These are phyloP conservation scores for Vitis hybrid DNA, from an alignment of 177 flowering plant species.

Conservation along the genomic window DNA sequence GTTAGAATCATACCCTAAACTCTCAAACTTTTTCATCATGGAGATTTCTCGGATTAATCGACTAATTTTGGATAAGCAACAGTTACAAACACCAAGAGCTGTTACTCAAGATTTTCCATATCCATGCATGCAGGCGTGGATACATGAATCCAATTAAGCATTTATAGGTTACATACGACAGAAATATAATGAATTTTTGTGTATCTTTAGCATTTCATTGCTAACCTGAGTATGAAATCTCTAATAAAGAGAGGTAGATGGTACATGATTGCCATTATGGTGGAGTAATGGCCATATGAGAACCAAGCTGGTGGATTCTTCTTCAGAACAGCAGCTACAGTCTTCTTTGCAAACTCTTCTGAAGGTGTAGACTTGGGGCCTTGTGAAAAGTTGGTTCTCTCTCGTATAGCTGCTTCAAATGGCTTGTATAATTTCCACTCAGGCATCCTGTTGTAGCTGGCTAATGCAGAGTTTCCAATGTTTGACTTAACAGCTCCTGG, in stretches of 20 bases:
- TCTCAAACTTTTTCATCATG: too few species aligned
- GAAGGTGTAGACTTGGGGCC: conserved; percentile 53
- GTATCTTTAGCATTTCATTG: conserved; percentile 33
- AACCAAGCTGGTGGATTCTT: conserved; percentile 81
- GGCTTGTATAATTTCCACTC: conserved; percentile 81
- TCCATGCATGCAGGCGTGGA: too few species aligned
- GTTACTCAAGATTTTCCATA: too few species aligned
- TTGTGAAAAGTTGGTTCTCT: conserved; percentile 61
- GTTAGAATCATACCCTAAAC: too few species aligned
- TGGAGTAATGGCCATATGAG: conserved; percentile 52
- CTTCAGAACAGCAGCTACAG: conserved; percentile 60
- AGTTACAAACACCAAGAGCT: too few species aligned
- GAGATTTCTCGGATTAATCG: too few species aligned
- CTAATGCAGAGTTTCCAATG: conserved; percentile 51
- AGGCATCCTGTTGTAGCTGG: conserved; percentile 59
- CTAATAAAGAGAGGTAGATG: conserved; percentile 61
- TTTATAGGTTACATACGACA: too few species aligned
- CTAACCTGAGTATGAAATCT: conserved; percentile 50
- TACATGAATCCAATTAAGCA: too few species aligned
- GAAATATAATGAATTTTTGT: too few species aligned
- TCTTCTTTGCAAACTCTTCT: conserved; percentile 74
- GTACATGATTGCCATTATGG: conserved; percentile 44
- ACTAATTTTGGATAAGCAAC: too few species aligned
- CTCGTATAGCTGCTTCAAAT: conserved; percentile 56
- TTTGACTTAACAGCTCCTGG: conserved; percentile 86